phyloP scores from a whole-genome alignment of 331 rosid species.

The Malus hybrid region DNA sequence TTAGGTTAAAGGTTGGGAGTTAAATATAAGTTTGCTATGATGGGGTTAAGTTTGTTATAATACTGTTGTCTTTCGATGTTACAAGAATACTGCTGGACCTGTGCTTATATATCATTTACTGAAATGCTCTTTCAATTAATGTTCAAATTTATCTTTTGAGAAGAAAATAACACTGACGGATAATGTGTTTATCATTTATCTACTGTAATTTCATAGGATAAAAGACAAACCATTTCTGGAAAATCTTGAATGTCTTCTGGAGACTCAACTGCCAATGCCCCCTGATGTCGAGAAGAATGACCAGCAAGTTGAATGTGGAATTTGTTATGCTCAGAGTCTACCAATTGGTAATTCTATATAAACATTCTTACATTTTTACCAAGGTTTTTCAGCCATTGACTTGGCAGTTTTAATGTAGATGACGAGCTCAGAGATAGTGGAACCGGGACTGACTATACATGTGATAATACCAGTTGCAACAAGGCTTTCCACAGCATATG shows the following conservation, averaged over 20 bases:
- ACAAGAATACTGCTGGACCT: background rate
- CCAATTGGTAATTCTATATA: slow-evolving; percentile 26
- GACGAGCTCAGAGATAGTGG: slow-evolving; percentile 37
- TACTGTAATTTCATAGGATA: slow-evolving; percentile 6
- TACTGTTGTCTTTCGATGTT: background rate
- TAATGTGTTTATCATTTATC: background rate
- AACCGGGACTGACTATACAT: slow-evolving; percentile 29
- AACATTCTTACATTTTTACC: background rate
- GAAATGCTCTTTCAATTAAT: background rate
- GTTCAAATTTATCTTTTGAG: background rate
- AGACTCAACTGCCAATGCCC: slow-evolving; percentile 21
- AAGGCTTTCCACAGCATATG: slow-evolving; percentile 34
- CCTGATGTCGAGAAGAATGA: slow-evolving; percentile 21
- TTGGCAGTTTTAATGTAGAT: slow-evolving; percentile 12
- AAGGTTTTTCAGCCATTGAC: background rate
- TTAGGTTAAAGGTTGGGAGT: background rate
- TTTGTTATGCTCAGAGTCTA: slow-evolving; percentile 37
- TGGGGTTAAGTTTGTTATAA: background rate
- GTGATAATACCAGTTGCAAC: slow-evolving; percentile 23
- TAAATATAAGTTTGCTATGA: background rate
- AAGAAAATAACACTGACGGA: background rate
- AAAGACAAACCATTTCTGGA: slow-evolving; percentile 18
- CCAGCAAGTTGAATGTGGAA: slow-evolving; percentile 35
- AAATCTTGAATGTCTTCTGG: slow-evolving; percentile 25
- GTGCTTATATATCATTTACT: background rate